Percentiles rank a stretch among this genome's conserved stretches.
phyloP scores from a whole-genome alignment of 208 protist species.

The Wallacemonas sp. region DNA sequence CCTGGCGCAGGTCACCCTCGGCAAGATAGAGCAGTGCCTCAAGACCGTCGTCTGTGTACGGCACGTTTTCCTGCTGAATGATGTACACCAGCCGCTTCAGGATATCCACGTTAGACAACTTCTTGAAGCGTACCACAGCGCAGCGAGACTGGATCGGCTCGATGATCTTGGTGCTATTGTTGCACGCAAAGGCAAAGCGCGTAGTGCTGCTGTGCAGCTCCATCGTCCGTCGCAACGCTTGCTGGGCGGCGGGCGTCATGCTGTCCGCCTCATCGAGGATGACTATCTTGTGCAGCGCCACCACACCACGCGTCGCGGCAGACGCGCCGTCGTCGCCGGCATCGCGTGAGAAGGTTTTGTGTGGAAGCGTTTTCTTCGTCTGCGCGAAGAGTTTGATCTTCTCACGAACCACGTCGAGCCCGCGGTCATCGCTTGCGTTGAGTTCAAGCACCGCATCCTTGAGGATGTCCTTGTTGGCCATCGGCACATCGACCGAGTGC shows the following conservation, averaged over 20 bases:
- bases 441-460: constrained; percentile 98
- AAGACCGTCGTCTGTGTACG: constrained; percentile 94
- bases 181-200: constrained; percentile 99
- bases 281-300: constrained; percentile 97
- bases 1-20: constrained; percentile 96
- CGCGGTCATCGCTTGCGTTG: constrained; percentile 99
- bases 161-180: constrained; percentile 99
- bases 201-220: constrained; percentile 97
- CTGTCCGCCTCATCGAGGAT: constrained; percentile 99
- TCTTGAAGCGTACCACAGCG: constrained; percentile 84
- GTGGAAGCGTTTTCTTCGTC: constrained; percentile 91
- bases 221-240: constrained; percentile 98
- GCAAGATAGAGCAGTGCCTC: constrained; percentile 98
- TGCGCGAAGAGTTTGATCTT: constrained; percentile 99
- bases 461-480: constrained; percentile 45
- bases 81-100: constrained; percentile 92
- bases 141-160: constrained; percentile 98
- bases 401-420: constrained; percentile 97
- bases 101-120: constrained; percentile 90
- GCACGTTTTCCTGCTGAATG: constrained; percentile 89
- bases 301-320: constrained; percentile 7
- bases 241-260: constrained; percentile 98
- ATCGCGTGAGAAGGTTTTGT: constrained; percentile 31
- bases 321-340: constrained; percentile 13
- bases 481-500: background rate